Base-by-base conservation (phyloP, 73 alveolate species). In the Paramecium caudatum region DNA sequence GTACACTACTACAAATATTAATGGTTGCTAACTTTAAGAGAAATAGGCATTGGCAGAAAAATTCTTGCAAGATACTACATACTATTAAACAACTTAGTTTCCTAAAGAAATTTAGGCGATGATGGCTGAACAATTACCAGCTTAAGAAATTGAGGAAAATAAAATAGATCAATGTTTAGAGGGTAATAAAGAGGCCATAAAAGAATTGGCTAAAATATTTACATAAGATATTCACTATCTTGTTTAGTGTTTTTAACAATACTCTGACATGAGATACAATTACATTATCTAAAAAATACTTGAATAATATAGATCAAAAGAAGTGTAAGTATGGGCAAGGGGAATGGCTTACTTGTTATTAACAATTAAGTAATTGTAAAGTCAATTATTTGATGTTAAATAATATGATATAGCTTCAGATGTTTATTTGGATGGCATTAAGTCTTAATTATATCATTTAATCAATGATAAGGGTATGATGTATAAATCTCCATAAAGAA, bases 141-240 rank as follows among this genome's bases (percentile, higher is more conserved):
- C 47, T 1, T 74, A 74, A 41, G 47, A 36, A 15, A 39, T 74
- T 15, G 43, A 74, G 25, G 21, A 45, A 19, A 21, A 74, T 39
- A 21, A 74, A 43, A 25, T 55, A 10, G 80, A 55, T 10, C 30
- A 55, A 23, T 55, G 80, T 55, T 23, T n/a, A n/a, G 80, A 55
- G 9, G 80, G 80, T 9, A 55, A 55, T 55, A 55, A 55, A 55
- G 80, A 55, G 7, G 8, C 23, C 10, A 55, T 55, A 27, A 55
- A 55, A 23, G 80, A 55, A 4, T 43, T 55, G 23, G 80, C 45
- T 23, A 55, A 55, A 21, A 55, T 37, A 12, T 55, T 55, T 55
- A 55, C 80, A 5, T 55, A 55, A 55, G 80, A 55, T 55, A 55
- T 55, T 55, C 45, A 55, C 30, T 55, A 55, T 55, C 16, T 55